Evolutionary conservation across 306 rosid genomes (phyloP).

Genomic region (Quercus variabilis): DNA sequence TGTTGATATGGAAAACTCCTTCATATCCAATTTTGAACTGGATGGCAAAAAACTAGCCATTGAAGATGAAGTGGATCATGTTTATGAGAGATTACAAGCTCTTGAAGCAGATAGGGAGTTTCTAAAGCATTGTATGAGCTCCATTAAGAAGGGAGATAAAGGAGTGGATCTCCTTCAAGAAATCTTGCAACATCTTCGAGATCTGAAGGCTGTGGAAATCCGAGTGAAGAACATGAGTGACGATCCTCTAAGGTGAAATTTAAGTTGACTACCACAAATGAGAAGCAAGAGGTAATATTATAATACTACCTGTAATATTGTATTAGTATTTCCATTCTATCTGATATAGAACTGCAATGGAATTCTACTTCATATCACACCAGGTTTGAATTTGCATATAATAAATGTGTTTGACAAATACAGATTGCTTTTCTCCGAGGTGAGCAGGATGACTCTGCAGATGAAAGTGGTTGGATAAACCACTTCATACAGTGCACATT

Average conservation of each 20-base stretch:
- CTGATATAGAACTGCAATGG: neutral
- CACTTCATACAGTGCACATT: slow-evolving; percentile 4
- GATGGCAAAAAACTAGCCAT: slow-evolving; percentile 38
- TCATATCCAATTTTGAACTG: slow-evolving; percentile 21
- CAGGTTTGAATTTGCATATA: neutral
- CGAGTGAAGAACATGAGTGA: slow-evolving; percentile 33
- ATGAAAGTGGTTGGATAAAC: slow-evolving; percentile 5
- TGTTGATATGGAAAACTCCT: slow-evolving; percentile 26
- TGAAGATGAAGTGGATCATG: slow-evolving; percentile 75
- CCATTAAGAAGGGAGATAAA: slow-evolving; percentile 62
- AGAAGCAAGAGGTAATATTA: slow-evolving; percentile 18
- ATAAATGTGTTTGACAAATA: slow-evolving; percentile 9
- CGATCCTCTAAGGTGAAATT: slow-evolving; percentile 31
- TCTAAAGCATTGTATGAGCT: slow-evolving; percentile 61
- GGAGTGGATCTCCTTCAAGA: slow-evolving; percentile 72
- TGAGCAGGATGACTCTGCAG: slow-evolving; percentile 22
- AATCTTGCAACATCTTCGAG: slow-evolving; percentile 65
- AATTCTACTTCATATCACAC: neutral
- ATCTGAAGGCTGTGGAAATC: slow-evolving; percentile 58
- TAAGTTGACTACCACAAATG: slow-evolving; percentile 9
- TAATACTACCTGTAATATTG: neutral
- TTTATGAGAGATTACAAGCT: slow-evolving; percentile 72
- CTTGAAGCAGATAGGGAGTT: slow-evolving; percentile 73
- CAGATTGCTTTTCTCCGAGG: slow-evolving; percentile 21
- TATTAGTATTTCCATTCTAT: neutral